phyloP scores from a whole-genome alignment of 805 yeast species.

The Metschnikowia lachancei region DNA sequence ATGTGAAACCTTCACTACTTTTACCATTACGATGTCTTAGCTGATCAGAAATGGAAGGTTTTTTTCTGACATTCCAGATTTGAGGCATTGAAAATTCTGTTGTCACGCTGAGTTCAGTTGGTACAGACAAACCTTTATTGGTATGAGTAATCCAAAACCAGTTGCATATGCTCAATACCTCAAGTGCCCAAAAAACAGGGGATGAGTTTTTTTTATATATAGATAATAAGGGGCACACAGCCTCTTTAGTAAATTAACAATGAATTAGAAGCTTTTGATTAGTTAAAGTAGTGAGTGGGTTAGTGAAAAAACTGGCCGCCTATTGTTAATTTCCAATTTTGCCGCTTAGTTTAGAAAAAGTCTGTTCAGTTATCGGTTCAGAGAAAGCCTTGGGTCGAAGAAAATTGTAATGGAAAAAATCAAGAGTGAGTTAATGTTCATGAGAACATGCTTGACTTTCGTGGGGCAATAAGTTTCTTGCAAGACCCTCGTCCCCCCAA shows the following conservation, averaged over 20 bases:
- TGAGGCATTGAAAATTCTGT: too few relatives aligned
- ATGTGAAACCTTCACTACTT: neutral
- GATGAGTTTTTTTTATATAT: neutral
- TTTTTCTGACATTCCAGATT: neutral
- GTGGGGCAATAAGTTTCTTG: too few relatives aligned
- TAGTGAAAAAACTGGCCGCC: neutral
- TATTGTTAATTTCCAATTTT: too few relatives aligned
- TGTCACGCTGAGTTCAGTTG: neutral
- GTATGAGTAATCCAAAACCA: constrained; percentile 7
- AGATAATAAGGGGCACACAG: neutral
- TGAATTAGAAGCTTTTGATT: neutral
- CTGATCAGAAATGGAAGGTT: neutral
- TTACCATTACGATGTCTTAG: neutral
- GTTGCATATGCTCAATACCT: constrained; percentile 9
- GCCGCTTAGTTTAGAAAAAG: too few relatives aligned
- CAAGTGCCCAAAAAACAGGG: neutral
- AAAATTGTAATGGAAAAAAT: too few relatives aligned
- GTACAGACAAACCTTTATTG: neutral
- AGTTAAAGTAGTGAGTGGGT: neutral
- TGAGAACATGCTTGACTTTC: too few relatives aligned
- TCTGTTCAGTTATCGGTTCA: too few relatives aligned
- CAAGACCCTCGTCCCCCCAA: too few relatives aligned
- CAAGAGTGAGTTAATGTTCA: too few relatives aligned
- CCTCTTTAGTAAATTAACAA: neutral
- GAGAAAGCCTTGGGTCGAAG: too few relatives aligned